Evolutionary conservation across 495 filamentous ascomycete genomes (phyloP).

Genomic region (Copromyces sp.): DNA sequence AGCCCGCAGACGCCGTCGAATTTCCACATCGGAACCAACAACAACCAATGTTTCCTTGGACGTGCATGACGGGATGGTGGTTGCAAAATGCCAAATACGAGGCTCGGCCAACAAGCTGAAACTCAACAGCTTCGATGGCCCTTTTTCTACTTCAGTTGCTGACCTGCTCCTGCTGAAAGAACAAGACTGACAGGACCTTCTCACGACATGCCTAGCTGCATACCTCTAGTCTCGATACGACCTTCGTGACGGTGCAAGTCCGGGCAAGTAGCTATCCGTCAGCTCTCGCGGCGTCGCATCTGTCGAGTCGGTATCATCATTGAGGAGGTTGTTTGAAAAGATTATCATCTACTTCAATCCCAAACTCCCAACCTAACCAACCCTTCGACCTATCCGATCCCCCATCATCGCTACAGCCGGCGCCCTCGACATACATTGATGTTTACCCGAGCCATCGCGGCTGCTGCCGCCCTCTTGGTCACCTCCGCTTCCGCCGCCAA

Average conservation of each 20-base stretch:
- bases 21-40: neutral
- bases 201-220: neutral
- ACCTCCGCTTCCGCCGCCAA: slow-evolving; percentile 24
- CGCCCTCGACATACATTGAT: neutral
- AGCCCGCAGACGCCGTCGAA: neutral
- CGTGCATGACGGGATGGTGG: neutral
- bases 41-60: neutral
- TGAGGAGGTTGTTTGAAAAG: too few species aligned
- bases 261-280: neutral
- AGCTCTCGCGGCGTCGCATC: neutral
- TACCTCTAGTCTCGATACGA: neutral
- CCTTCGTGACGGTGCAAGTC: neutral
- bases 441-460: slow-evolving; percentile 1
- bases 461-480: slow-evolving; percentile 3
- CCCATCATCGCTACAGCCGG: neutral
- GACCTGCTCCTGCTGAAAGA: neutral
- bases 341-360: too few species aligned
- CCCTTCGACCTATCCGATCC: slow-evolving; percentile 3
- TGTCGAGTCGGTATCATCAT: neutral
- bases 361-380: too few species aligned
- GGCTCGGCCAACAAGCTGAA: neutral
- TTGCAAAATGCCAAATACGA: neutral
- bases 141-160: neutral
- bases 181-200: neutral
- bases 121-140: neutral